Conservation (phyloP, 139 green algal species). For the Tetraselmis chui region DNA sequence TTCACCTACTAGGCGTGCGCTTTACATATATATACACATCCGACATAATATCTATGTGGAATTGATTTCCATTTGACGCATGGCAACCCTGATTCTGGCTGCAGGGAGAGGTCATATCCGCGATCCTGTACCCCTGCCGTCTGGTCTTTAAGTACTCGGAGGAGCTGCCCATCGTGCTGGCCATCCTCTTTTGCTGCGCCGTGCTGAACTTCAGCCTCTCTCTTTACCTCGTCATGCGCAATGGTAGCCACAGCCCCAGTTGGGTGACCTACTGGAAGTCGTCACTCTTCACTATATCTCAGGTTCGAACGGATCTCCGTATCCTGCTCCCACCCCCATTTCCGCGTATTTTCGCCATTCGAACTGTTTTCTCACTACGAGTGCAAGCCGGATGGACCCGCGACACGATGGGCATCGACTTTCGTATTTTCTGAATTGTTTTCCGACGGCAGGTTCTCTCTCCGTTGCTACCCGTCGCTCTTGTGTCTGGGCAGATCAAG, state of each 20-base stretch:
- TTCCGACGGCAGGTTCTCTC: conserved; percentile 15
- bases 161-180: conserved; percentile 17
- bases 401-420: too few species aligned
- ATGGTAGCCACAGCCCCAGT: conserved; percentile 1
- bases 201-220: conserved; percentile 1
- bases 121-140: conserved; percentile 9
- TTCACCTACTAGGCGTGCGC: too few species aligned
- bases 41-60: too few species aligned
- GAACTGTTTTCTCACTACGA: too few species aligned
- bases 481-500: conserved; percentile 12
- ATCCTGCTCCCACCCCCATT: too few species aligned
- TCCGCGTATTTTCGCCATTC: too few species aligned
- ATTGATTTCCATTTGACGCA: too few species aligned
- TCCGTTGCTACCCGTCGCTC: conserved; percentile 14
- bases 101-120: conserved; percentile 13
- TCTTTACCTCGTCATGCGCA: conserved; percentile 6
- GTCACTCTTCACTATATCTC: background rate
- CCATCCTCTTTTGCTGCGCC: conserved; percentile 8
- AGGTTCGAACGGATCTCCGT: too few species aligned
- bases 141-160: conserved; percentile 21
- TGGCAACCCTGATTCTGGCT: too few species aligned
- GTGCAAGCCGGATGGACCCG: too few species aligned
- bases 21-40: too few species aligned
- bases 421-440: too few species aligned
- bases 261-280: conserved; percentile 14